Evolutionary conservation across 1,139 yeast species (phyloP), one percentile per base, ranked within the genome.

Genomic region (Taiozyma sp.): DNA sequence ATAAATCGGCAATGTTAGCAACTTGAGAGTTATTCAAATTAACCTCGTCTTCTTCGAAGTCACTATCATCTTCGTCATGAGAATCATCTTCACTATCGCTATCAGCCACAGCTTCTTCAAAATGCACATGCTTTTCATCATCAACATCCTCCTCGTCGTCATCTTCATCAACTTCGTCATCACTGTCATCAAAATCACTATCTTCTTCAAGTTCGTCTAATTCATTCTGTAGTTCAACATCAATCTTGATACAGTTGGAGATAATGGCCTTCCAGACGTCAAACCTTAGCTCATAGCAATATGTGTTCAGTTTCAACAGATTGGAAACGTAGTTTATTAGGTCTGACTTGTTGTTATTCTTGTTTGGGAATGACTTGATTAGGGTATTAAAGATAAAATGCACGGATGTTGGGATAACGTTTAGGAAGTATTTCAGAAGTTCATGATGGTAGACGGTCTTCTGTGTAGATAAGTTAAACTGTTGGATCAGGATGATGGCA

Each of bases 191-290:
- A 28, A 86, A 93, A 63, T 88, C 79, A n/a, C 77, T 79, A 27
- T 84, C 91, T 51, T 88, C 96, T 63, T 89, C 96, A 51, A 86
- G 73, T 57, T 89, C 96, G 59, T 89, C 96, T 55, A 88, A 70
- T 62, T 87, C 96, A 62, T 89, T 91, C 64, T 90, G 97, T 54
- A 92, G 74, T 67, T 91, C 98, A n/a, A 92, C 97, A 69, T 93
- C 99, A 45, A 93, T 74, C 59, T 90, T 88, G 54, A 93, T 90
- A 51, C 89, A 78, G 57, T 83, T 80, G 66, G 92, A 97, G 44
- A 90, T 73, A 24, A 92, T 75, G 52, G 89, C 70, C 30, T 86
- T 85, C 97, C 97, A 92, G 8, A 88, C 76, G 50, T 82, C 81
- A 58, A 80, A 79, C 58, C 83, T 80, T 56, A 90, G 72, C 60